Evolutionary conservation across 257 asterid genomes (phyloP).

Genomic region (Verbena officinalis): DNA sequence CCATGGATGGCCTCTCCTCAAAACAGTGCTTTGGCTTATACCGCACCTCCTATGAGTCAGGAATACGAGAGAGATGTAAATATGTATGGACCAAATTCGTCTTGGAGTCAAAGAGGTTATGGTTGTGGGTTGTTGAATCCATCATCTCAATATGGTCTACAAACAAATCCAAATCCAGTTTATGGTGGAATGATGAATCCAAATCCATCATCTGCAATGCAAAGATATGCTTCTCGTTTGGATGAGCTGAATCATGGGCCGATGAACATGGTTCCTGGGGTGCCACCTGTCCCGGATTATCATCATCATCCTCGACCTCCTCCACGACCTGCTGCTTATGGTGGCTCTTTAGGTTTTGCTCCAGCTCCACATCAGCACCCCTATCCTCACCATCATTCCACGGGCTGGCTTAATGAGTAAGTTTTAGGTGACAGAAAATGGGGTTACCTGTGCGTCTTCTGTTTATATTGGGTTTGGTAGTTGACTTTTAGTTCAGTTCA

Average conservation of each 20-base stretch:
- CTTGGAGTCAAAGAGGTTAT: conserved; percentile 27
- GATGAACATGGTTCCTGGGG: conserved; percentile 31
- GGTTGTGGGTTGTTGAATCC: too few species aligned
- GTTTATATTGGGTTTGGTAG: neutral
- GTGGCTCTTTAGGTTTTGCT: conserved; percentile 50
- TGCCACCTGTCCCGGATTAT: conserved; percentile 27
- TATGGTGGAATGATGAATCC: conserved; percentile 32
- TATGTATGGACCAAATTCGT: conserved; percentile 30
- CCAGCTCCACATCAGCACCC: conserved; percentile 50
- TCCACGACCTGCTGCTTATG: conserved; percentile 30
- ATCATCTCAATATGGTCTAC: conserved; percentile 32
- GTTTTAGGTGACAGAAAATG: too few species aligned
- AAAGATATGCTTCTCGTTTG: conserved; percentile 58
- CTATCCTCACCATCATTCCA: conserved; percentile 43
- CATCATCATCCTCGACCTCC: conserved; percentile 29
- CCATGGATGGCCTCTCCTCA: conserved; percentile 29
- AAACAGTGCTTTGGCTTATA: conserved; percentile 28
- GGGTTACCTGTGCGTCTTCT: too few species aligned
- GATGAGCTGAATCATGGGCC: conserved; percentile 44
- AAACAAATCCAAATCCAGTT: conserved; percentile 22
- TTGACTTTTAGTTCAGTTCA: neutral
- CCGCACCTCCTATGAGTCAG: conserved; percentile 23
- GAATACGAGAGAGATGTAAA: conserved; percentile 32
- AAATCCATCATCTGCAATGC: conserved; percentile 43
- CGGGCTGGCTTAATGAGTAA: conserved; percentile 83